Base-by-base conservation (phyloP, 305 asterid genomes). In the Solanum chacoense region DNA sequence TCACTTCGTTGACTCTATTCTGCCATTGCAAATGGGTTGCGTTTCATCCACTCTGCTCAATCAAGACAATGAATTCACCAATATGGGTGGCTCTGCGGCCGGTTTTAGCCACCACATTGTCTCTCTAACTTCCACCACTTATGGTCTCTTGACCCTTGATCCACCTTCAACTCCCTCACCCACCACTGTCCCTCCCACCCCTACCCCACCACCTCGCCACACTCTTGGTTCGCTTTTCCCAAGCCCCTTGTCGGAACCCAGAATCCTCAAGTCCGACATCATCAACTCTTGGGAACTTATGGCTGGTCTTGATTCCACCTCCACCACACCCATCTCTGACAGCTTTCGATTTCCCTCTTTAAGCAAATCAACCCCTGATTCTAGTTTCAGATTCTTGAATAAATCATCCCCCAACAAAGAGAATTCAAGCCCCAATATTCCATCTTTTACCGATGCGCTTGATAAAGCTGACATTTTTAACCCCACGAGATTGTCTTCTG, bases 81-180 rank as follows among this genome's bases (percentile, higher is more conserved):
- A 94, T 84, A 92, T 95, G 89, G 95, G 98, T 16, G 96, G 92
- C 88, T 93, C 96, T 1, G 84, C 96, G 80, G 87, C 95, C 88
- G 92, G 94, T 67, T 92, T 96, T 91, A 94, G 92, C 91, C 96
- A 96, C 93, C 99, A 97, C 95, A 94, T 97, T 91, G 98, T 97
- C 26, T 95, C 98, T 83, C 98, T 97, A 88, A 96, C 98, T 90
- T 97, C 99, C 94, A 92, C 99, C 85, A 95, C 99, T 22, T 96
- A 96, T 90, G 99, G 98, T 55, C 91, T 95, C 35, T 32, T 95
- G 18, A 92, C 94, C 31, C 95, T 95, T 16, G 98, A 95, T 87
- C 93, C 98, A 20, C 97, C 98, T 34, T 87, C 92, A 20, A 40
- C 90, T 34, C 89, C 88, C 42, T 89, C 89, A 32, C 87, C 88